These are phyloP conservation scores for Carex kokanica DNA, from an alignment of 176 grass and related monocot species.

Conservation along the genomic window DNA sequence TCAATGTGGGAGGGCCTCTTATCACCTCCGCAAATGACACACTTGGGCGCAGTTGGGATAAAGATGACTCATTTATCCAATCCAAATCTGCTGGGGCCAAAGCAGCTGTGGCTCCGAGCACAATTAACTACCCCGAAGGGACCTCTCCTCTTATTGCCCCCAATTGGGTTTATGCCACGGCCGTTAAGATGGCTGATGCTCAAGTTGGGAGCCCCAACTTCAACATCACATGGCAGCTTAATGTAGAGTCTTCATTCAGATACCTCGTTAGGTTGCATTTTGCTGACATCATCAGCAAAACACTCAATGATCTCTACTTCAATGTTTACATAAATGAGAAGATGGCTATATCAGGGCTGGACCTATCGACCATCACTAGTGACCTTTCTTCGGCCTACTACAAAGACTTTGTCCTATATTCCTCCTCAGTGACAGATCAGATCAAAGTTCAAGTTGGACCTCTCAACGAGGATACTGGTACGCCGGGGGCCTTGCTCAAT, in stretches of 20 bases:
- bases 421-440: slow-evolving; percentile 29
- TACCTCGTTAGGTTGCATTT: slow-evolving; percentile 79
- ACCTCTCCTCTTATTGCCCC: slow-evolving; percentile 70
- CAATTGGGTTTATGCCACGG: slow-evolving; percentile 55
- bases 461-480: slow-evolving; percentile 56
- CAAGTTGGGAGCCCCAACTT: slow-evolving; percentile 43
- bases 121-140: slow-evolving; percentile 61
- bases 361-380: slow-evolving; percentile 64
- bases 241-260: slow-evolving; percentile 54
- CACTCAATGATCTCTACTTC: slow-evolving; percentile 89
- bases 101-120: slow-evolving; percentile 38
- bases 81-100: slow-evolving; percentile 34
- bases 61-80: slow-evolving; percentile 42
- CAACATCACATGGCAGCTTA: slow-evolving; percentile 75
- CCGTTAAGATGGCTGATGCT: slow-evolving; percentile 62
- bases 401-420: slow-evolving; percentile 74
- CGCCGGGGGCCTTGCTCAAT: slow-evolving; percentile 73
- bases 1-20: slow-evolving; percentile 68
- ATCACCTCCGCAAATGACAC: slow-evolving; percentile 74
- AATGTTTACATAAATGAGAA: slow-evolving; percentile 63
- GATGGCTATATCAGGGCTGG: slow-evolving; percentile 69
- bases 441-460: slow-evolving; percentile 63
- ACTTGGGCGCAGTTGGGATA: slow-evolving; percentile 60
- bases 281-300: slow-evolving; percentile 81
- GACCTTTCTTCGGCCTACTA: slow-evolving; percentile 66